phyloP scores from a whole-genome alignment of 371 early-diverging fungal genomes.

The Mortierella sp. region DNA sequence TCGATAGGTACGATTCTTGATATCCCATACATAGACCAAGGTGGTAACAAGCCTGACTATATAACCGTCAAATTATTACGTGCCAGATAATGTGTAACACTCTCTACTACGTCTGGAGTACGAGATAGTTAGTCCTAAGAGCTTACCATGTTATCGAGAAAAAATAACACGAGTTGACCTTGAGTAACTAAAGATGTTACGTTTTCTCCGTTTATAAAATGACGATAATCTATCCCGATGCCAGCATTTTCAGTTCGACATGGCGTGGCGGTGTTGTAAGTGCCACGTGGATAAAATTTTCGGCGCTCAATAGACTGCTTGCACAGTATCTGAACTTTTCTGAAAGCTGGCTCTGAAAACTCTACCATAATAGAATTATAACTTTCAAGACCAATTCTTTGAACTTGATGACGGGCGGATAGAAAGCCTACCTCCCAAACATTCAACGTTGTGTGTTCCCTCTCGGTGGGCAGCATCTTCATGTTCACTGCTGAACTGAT shows the following conservation, averaged over 20 bases:
- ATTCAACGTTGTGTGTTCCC: neutral
- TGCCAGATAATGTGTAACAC: too few relatives aligned
- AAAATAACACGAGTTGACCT: neutral
- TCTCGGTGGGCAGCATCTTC: neutral
- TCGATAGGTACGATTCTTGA: constrained; percentile 9
- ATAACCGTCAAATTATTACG: neutral
- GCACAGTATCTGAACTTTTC: neutral
- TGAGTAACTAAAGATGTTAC: neutral
- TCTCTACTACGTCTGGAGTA: too few relatives aligned
- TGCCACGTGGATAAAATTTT: neutral
- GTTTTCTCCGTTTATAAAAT: constrained; percentile 24
- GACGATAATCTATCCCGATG: constrained; percentile 11
- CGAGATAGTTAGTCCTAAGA: neutral
- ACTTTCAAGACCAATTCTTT: neutral
- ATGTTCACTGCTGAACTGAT: neutral
- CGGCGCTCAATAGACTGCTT: neutral
- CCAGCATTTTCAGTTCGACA: constrained; percentile 8
- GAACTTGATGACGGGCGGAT: neutral
- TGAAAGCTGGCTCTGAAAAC: neutral
- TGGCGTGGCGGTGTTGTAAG: neutral
- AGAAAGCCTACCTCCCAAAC: neutral
- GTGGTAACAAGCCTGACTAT: neutral
- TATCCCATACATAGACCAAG: constrained; percentile 13
- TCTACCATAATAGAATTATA: neutral
- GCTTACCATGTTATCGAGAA: constrained; percentile 6